Evolutionary conservation across 768 basidiomycete genomes (phyloP).

Genomic region (Tylopilus sp.): DNA sequence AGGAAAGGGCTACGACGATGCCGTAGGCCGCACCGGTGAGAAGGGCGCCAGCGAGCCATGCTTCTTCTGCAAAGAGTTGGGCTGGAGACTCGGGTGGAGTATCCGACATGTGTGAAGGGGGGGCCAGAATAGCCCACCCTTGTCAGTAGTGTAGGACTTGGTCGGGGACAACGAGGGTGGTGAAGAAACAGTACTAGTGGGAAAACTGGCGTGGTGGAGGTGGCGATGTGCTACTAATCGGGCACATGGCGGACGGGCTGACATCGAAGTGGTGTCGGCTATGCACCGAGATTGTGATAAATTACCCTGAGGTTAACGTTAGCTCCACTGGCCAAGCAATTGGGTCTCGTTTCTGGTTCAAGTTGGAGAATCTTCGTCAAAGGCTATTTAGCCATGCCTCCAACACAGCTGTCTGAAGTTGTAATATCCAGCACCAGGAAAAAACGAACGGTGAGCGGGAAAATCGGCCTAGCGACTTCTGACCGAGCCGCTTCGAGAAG

Average conservation of each 20-base stretch:
- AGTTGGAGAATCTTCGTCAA: too few species aligned
- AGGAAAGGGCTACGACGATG: conserved; percentile 22
- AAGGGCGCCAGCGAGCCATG: conserved; percentile 28
- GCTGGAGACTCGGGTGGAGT: conserved; percentile 14
- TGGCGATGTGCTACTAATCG: conserved; percentile 1
- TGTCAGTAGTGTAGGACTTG: not conserved
- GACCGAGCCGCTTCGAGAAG: too few species aligned
- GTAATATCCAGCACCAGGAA: too few species aligned
- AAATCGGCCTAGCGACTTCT: too few species aligned
- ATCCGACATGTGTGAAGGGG: conserved; percentile 14
- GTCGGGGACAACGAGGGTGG: not conserved
- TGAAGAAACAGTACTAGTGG: not conserved
- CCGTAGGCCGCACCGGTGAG: conserved; percentile 28
- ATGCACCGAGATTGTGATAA: not conserved
- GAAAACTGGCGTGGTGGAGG: conserved; percentile 3
- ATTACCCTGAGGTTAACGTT: conserved; percentile 2
- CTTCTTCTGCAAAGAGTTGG: conserved; percentile 23
- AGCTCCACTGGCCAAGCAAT: not conserved
- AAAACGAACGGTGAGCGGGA: too few species aligned
- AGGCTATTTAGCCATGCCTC: too few species aligned
- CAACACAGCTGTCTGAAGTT: too few species aligned
- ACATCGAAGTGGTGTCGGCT: not conserved
- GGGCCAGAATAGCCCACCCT: conserved; percentile 7
- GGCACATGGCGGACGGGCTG: conserved; percentile 2
- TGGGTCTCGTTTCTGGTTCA: too few species aligned